Conservation (phyloP, 208 protist genomes). For the Acanthamoeba triangularis region DNA sequence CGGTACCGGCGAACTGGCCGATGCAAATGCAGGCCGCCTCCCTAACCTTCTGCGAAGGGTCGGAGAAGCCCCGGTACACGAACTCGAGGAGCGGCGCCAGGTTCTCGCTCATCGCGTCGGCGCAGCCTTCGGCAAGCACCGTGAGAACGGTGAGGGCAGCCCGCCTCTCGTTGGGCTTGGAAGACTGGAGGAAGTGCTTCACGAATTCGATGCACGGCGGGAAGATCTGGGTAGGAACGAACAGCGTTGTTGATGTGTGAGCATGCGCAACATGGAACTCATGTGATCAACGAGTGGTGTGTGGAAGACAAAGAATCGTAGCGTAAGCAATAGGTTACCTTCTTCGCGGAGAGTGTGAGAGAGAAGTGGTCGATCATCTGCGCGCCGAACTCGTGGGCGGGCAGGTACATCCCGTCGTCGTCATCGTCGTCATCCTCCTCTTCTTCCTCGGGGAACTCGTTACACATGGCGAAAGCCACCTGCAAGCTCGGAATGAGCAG, state of each 20-base stretch:
- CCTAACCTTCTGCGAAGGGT: conserved; percentile 63
- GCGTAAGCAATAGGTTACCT: neutral
- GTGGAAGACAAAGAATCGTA: neutral
- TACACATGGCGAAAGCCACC: conserved; percentile 72
- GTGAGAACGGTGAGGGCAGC: conserved; percentile 26
- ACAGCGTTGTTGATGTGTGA: no score
- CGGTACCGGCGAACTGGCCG: conserved; percentile 73
- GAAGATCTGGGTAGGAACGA: neutral
- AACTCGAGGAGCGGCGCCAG: conserved; percentile 47
- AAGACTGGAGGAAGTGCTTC: conserved; percentile 59
- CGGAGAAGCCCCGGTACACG: conserved; percentile 48
- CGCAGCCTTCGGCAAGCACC: conserved; percentile 67
- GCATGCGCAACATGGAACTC: no score
- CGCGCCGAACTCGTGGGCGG: conserved; percentile 42
- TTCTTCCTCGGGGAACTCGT: conserved; percentile 37
- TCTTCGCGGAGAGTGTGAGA: conserved; percentile 49
- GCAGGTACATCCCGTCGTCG: conserved; percentile 64
- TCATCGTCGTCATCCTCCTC: conserved; percentile 73
- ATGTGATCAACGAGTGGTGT: no score
- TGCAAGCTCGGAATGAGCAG: conserved; percentile 54
- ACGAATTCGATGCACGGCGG: conserved; percentile 56
- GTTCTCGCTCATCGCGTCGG: conserved; percentile 60
- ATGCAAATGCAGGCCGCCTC: conserved; percentile 56
- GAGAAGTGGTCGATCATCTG: conserved; percentile 74
- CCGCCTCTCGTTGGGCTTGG: neutral